These are phyloP conservation scores for Groenewaldozyma auringiensis DNA, from an alignment of 1,139 yeast species.

Conservation along the genomic window DNA sequence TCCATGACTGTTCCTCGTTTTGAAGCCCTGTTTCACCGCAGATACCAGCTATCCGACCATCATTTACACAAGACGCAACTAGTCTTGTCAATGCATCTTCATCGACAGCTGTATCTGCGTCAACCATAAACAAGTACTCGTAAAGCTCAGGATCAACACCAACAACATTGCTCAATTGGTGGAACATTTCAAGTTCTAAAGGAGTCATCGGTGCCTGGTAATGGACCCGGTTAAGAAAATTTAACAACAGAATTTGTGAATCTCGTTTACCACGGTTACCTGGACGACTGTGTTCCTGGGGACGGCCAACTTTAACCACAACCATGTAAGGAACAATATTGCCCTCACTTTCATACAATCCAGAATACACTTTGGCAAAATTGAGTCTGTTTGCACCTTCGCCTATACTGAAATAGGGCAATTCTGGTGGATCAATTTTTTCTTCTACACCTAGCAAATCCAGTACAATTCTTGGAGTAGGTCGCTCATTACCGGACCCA, in stretches of 20 bases:
- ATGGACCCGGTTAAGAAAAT: conserved; percentile 35
- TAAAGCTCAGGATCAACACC: conserved; percentile 38
- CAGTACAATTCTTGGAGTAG: conserved; percentile 36
- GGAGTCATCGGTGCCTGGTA: conserved; percentile 35
- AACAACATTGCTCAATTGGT: conserved; percentile 36
- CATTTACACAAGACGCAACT: conserved; percentile 34
- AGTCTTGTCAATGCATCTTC: conserved; percentile 33
- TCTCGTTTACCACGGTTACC: conserved; percentile 41
- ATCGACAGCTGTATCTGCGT: conserved; percentile 36
- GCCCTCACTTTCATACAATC: conserved; percentile 35
- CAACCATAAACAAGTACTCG: conserved; percentile 35
- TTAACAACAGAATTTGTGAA: conserved; percentile 36
- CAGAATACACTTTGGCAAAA: conserved; percentile 36
- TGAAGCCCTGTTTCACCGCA: conserved; percentile 38
- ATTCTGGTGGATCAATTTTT: conserved; percentile 32
- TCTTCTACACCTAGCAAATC: conserved; percentile 36
- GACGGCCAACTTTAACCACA: conserved; percentile 35
- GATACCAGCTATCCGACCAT: conserved; percentile 34
- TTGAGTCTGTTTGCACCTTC: conserved; percentile 35
- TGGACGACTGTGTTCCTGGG: conserved; percentile 30
- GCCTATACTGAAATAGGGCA: conserved; percentile 34
- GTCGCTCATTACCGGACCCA: conserved; percentile 36
- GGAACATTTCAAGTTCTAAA: conserved; percentile 35
- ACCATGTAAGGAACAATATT: conserved; percentile 35
- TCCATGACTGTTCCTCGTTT: conserved; percentile 33